Evolutionary conservation across 805 yeast genomes (phyloP).

Genomic region (Pichia scutulata): DNA sequence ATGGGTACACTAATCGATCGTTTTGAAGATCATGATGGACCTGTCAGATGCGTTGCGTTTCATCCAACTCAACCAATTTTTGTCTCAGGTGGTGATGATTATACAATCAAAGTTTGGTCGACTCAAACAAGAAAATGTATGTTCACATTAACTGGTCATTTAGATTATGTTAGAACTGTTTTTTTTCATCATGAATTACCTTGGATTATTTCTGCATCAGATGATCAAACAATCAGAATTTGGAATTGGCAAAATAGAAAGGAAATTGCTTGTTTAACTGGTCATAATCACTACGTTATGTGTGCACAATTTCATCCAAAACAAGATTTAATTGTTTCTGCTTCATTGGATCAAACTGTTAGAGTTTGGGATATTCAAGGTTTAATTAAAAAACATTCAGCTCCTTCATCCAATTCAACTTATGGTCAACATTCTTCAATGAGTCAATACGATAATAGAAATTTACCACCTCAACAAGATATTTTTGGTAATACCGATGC

Average conservation of each 20-base stretch:
- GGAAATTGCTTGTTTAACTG: slow-evolving; percentile 94
- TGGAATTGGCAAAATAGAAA: slow-evolving; percentile 99
- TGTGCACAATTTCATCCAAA: slow-evolving; percentile 96
- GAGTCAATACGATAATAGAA: slow-evolving; percentile 40
- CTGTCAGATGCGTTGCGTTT: slow-evolving; percentile 90
- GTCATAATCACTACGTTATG: slow-evolving; percentile 98
- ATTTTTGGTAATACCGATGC: slow-evolving; percentile 93
- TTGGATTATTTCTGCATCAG: slow-evolving; percentile 93
- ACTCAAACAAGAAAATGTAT: slow-evolving; percentile 83
- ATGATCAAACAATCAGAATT: slow-evolving; percentile 96
- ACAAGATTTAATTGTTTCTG: slow-evolving; percentile 90
- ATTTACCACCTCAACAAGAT: slow-evolving; percentile 77
- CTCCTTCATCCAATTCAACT: slow-evolving; percentile 31
- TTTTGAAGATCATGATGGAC: slow-evolving; percentile 97
- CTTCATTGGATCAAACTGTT: slow-evolving; percentile 96
- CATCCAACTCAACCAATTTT: slow-evolving; percentile 98
- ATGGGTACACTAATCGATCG: slow-evolving; percentile 97
- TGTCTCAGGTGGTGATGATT: slow-evolving; percentile 97
- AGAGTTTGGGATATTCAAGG: slow-evolving; percentile 98
- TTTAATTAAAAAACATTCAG: slow-evolving; percentile 89
- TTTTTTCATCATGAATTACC: slow-evolving; percentile 94
- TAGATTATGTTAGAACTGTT: slow-evolving; percentile 92
- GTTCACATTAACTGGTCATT: slow-evolving; percentile 86
- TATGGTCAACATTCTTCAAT: slow-evolving; percentile 17
- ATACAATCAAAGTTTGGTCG: slow-evolving; percentile 93